These are phyloP conservation scores for Xylariaceae sp. DNA, from an alignment of 2,329 filamentous ascomycete species.

Conservation along the genomic window DNA sequence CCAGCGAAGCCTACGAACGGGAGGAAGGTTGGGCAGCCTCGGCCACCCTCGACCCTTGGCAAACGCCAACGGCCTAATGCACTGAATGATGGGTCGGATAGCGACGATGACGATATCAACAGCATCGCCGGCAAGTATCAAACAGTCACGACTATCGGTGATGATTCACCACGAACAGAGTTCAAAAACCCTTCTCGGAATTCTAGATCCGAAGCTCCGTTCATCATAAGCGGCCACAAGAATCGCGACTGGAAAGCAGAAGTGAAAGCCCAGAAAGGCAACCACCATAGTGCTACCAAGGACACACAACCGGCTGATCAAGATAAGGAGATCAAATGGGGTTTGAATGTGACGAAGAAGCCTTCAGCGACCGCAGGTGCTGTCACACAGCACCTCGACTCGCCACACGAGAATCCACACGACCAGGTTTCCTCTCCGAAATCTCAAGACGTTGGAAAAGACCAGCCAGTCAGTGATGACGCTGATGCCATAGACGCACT, in stretches of 20 bases:
- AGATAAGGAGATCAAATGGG: conserved; percentile 35
- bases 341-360: conserved; percentile 29
- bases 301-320: conserved; percentile 27
- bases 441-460: not conserved
- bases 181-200: conserved; percentile 9
- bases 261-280: conserved; percentile 18
- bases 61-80: conserved; percentile 43
- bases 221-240: conserved; percentile 25
- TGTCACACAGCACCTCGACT: conserved; percentile 6
- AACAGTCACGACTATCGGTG: conserved; percentile 28
- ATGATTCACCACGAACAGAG: conserved; percentile 19
- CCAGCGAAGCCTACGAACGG: conserved; percentile 25
- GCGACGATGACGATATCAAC: conserved; percentile 34
- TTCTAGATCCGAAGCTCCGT: conserved; percentile 12
- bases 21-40: conserved; percentile 21
- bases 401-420: not conserved
- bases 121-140: conserved; percentile 24
- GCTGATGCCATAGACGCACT: conserved; percentile 63
- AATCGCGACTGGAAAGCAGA: conserved; percentile 32
- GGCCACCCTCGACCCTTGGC: conserved; percentile 41
- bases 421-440: conserved; percentile 1
- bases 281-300: conserved; percentile 4
- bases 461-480: conserved; percentile 28
- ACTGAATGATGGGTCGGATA: conserved; percentile 38
- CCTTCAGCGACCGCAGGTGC: conserved; percentile 7